These are phyloP conservation scores for Boletus tomentosulus DNA, from an alignment of 768 basidiomycete species.

Conservation along the genomic window DNA sequence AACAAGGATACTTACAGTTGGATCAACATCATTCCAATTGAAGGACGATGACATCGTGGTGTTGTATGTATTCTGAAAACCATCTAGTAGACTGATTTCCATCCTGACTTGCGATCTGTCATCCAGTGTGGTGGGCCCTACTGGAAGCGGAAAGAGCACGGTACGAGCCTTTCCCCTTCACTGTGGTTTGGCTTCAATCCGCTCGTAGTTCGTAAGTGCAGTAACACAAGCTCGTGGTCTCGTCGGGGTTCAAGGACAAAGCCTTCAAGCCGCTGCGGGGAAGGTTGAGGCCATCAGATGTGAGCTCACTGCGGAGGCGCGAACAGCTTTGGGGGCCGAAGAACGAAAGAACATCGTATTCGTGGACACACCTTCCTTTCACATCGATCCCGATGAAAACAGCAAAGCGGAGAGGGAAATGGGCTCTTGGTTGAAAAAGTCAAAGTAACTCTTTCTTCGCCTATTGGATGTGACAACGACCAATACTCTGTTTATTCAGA, in stretches of 20 bases:
- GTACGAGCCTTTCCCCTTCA: neutral
- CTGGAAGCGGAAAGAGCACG: neutral
- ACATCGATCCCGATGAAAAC: neutral
- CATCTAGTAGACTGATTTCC: neutral
- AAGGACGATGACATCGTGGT: neutral
- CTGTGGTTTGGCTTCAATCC: neutral
- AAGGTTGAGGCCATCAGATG: neutral
- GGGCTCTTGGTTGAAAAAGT: constrained; percentile 4
- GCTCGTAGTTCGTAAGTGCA: neutral
- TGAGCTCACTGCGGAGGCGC: neutral
- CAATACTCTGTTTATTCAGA: neutral
- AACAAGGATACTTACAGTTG: too few relatives aligned
- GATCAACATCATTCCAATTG: too few relatives aligned
- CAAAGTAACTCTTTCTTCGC: neutral
- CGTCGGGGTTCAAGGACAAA: neutral
- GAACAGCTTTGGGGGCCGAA: neutral
- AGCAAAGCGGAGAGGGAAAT: neutral
- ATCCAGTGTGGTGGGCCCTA: neutral
- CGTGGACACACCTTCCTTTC: constrained; percentile 21
- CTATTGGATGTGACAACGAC: neutral
- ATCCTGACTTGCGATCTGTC: neutral
- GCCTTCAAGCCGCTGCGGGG: neutral
- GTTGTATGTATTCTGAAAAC: neutral
- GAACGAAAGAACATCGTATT: constrained; percentile 12
- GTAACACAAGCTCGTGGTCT: neutral